phyloP scores from a whole-genome alignment of 2,329 filamentous ascomycete genomes.

The Chaetoscypha palmicola region DNA sequence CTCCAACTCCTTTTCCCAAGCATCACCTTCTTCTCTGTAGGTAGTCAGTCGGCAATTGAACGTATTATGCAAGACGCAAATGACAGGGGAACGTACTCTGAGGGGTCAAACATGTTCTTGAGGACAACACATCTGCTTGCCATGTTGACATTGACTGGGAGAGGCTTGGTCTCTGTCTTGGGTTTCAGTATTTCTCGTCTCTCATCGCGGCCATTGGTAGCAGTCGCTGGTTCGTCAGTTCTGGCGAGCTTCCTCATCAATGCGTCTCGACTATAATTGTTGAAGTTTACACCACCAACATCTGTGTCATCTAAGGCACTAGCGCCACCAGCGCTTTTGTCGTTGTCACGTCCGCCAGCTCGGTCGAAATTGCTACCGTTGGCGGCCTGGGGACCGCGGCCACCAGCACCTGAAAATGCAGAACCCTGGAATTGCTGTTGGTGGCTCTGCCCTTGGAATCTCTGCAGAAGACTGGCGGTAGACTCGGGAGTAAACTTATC shows the following conservation, averaged over 20 bases:
- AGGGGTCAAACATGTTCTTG: slow-evolving; percentile 90
- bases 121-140: slow-evolving; percentile 90
- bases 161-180: slow-evolving; percentile 69
- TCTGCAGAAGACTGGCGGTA: slow-evolving; percentile 84
- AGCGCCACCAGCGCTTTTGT: slow-evolving; percentile 80
- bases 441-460: slow-evolving; percentile 74
- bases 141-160: slow-evolving; percentile 83
- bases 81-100: slow-evolving; percentile 84
- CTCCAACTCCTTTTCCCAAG: slow-evolving; percentile 89
- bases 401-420: slow-evolving; percentile 82
- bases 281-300: slow-evolving; percentile 98
- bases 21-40: slow-evolving; percentile 72
- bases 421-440: slow-evolving; percentile 76
- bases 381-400: slow-evolving; percentile 75
- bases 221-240: slow-evolving; percentile 71
- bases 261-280: slow-evolving; percentile 96
- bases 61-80: not conserved
- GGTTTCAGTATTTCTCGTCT: slow-evolving; percentile 69
- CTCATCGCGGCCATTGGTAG: slow-evolving; percentile 47
- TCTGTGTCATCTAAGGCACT: slow-evolving; percentile 96
- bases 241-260: slow-evolving; percentile 98
- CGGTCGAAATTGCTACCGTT: slow-evolving; percentile 76
- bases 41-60: slow-evolving; percentile 30
- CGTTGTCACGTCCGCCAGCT: slow-evolving; percentile 78
- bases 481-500: slow-evolving; percentile 99